Conservation (phyloP, 2,329 filamentous ascomycete species). For the Phyllosticta citriasiana region DNA sequence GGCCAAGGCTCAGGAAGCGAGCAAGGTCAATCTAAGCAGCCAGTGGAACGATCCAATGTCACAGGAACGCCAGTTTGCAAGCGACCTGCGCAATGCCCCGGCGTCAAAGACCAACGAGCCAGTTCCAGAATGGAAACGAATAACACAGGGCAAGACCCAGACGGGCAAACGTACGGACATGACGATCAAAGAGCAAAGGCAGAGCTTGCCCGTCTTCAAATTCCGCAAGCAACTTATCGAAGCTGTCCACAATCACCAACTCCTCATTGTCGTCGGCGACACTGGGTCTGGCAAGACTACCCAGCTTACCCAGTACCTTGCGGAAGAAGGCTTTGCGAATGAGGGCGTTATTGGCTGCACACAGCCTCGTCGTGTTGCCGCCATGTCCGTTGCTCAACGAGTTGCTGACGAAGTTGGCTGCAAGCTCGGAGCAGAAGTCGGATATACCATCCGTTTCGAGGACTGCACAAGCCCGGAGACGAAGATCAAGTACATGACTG, state of each 20-base stretch:
- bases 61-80: conserved; percentile 79
- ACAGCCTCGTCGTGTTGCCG: conserved; percentile 91
- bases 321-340: conserved; percentile 82
- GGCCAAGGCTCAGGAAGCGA: conserved; percentile 59
- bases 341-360: conserved; percentile 90
- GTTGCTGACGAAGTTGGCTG: conserved; percentile 96
- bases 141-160: conserved; percentile 67
- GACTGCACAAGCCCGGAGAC: conserved; percentile 84
- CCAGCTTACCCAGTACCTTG: conserved; percentile 88
- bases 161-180: conserved; percentile 79
- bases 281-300: conserved; percentile 97
- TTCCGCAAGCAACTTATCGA: conserved; percentile 83
- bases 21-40: conserved; percentile 71
- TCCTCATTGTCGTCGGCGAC: conserved; percentile 93
- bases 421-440: conserved; percentile 82
- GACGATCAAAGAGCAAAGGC: conserved; percentile 90
- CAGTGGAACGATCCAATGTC: conserved; percentile 99
- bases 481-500: conserved; percentile 98
- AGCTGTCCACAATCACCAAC: conserved; percentile 76
- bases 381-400: conserved; percentile 97
- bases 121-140: conserved; percentile 88
- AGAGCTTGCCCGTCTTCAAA: conserved; percentile 77
- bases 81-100: conserved; percentile 58
- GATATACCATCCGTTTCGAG: conserved; percentile 98
- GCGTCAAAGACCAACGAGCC: conserved; percentile 51